A percentile compares a stretch with the other conserved stretches of the same genome.
These are phyloP conservation scores for Coemansia sp. DNA, from an alignment of 192 early-diverging fungal genomes.

Conservation along the genomic window DNA sequence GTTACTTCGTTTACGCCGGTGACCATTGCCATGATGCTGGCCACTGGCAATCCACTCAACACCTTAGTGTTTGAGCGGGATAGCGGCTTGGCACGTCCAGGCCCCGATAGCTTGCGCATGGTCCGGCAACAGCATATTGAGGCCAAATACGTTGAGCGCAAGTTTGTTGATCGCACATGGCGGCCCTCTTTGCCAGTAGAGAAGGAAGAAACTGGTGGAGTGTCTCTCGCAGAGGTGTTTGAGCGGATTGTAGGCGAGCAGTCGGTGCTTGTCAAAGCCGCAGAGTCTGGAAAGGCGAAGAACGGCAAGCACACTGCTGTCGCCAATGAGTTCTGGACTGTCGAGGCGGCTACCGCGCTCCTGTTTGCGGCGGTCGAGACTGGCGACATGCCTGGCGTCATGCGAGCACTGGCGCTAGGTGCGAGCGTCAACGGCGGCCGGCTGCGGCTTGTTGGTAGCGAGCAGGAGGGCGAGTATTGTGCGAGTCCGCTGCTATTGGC, in stretches of 20 bases:
- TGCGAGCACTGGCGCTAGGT: constrained; percentile 69
- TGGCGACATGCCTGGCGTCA: constrained; percentile 53
- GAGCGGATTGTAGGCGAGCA: not conserved
- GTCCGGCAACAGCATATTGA: constrained; percentile 62
- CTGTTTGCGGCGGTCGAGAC: constrained; percentile 35
- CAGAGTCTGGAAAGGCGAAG: not conserved
- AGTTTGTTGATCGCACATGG: constrained; percentile 42
- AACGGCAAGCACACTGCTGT: not conserved
- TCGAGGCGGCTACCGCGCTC: constrained; percentile 15
- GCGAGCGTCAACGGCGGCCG: constrained; percentile 58
- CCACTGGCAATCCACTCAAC: constrained; percentile 37
- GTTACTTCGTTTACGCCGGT: constrained; percentile 52
- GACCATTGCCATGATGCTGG: constrained; percentile 31
- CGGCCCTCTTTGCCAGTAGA: not conserved
- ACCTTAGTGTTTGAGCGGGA: constrained; percentile 13
- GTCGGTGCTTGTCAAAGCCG: not conserved
- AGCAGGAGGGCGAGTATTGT: not conserved
- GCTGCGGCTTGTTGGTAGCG: not conserved
- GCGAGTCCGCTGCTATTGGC: constrained; percentile 24
- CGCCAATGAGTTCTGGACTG: constrained; percentile 1
- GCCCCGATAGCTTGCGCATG: constrained; percentile 45
- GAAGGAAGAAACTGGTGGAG: constrained; percentile 29
- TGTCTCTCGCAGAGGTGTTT: not conserved
- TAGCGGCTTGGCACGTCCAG: constrained; percentile 8
- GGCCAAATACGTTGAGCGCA: constrained; percentile 65